A percentile compares a stretch with the other conserved stretches of the same genome.
These are phyloP conservation scores for Colletotrichum melonis DNA, from an alignment of 2,329 filamentous ascomycete genomes.

Conservation along the genomic window DNA sequence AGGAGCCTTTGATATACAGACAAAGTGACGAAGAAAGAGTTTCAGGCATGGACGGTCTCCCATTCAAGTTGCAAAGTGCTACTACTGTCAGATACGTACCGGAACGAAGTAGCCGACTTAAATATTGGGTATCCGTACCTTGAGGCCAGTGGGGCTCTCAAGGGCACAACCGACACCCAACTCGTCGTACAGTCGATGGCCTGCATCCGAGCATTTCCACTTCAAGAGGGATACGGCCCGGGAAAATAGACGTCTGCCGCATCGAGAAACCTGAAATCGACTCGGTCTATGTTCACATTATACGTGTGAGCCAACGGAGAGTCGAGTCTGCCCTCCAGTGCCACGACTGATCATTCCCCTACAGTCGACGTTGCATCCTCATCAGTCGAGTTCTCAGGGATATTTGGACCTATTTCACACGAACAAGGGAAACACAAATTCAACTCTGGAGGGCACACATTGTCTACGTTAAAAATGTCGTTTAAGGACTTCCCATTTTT, in stretches of 20 bases:
- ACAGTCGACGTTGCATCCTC: background rate
- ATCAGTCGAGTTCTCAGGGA: background rate
- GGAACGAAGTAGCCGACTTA: background rate
- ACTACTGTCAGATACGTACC: background rate
- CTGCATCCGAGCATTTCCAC: background rate
- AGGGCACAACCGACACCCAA: constrained; percentile 12
- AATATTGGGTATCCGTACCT: background rate
- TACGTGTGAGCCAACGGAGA: background rate
- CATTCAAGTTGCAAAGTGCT: background rate
- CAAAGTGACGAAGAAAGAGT: background rate
- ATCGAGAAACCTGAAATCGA: background rate
- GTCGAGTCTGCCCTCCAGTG: background rate
- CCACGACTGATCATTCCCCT: background rate
- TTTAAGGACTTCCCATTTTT: constrained; percentile 72
- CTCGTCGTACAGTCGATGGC: constrained; percentile 1
- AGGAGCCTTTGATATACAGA: too few relatives aligned
- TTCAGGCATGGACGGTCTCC: background rate
- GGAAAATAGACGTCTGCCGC: background rate
- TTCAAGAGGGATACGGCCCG: background rate
- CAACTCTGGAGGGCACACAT: background rate
- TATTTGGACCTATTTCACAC: background rate
- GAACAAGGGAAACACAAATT: background rate
- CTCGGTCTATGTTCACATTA: background rate
- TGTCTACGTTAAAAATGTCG: constrained; percentile 1
- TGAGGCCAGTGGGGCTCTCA: background rate